phyloP scores from a whole-genome alignment of 2,329 filamentous ascomycete species.

The Neonectria hederae region DNA sequence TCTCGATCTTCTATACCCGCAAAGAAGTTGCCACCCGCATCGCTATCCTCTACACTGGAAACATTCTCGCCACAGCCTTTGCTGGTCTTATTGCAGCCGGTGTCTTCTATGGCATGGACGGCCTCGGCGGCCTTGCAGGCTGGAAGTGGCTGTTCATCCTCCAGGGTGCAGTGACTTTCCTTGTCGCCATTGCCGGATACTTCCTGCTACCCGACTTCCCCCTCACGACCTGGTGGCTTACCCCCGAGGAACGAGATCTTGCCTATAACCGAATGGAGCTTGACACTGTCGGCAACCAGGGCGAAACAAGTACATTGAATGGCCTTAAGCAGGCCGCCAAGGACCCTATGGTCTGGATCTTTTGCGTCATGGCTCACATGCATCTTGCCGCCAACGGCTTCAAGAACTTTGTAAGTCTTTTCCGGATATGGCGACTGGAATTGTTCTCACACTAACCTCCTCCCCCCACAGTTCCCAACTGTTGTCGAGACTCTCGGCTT shows the following conservation, averaged over 20 bases:
- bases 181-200: constrained; percentile 41
- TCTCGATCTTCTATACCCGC: constrained; percentile 65
- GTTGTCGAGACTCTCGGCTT: constrained; percentile 45
- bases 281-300: constrained; percentile 56
- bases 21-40: constrained; percentile 57
- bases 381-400: constrained; percentile 60
- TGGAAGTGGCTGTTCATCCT: constrained; percentile 69
- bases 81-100: constrained; percentile 57
- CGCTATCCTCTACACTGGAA: constrained; percentile 56
- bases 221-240: constrained; percentile 54
- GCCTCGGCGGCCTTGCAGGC: constrained; percentile 38
- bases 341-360: constrained; percentile 60
- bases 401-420: constrained; percentile 45
- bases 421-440: not conserved
- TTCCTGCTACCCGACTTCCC: constrained; percentile 50
- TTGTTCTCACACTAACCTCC: not conserved
- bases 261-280: constrained; percentile 54
- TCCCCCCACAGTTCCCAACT: constrained; percentile 31
- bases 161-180: constrained; percentile 61
- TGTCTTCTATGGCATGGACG: constrained; percentile 49
- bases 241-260: constrained; percentile 55
- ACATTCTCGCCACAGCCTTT: constrained; percentile 50
- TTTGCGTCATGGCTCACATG: constrained; percentile 61
- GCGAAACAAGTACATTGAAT: constrained; percentile 51
- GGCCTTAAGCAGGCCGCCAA: constrained; percentile 55